phyloP scores from a whole-genome alignment of 2,329 filamentous ascomycete genomes.

The Fusarium neocosmosporiellum region DNA sequence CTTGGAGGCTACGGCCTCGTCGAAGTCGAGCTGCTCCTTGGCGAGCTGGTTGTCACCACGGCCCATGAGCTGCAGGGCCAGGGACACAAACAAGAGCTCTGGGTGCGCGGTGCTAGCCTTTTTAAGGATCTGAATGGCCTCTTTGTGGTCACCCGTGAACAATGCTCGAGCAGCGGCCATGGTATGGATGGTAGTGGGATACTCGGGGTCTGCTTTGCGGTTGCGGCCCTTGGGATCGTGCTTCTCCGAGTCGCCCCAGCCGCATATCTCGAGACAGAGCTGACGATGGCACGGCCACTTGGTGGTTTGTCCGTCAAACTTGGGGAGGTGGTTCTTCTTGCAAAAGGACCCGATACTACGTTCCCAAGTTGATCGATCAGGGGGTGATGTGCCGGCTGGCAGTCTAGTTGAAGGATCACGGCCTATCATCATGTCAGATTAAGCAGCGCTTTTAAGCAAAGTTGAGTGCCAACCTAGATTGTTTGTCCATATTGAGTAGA shows the following conservation, averaged over 20 bases:
- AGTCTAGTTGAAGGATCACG: slow-evolving; percentile 61
- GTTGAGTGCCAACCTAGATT: slow-evolving; percentile 66
- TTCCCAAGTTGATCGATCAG: slow-evolving; percentile 67
- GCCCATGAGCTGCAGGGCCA: slow-evolving; percentile 73
- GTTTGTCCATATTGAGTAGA: slow-evolving; percentile 78
- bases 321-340: slow-evolving; percentile 69
- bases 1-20: slow-evolving; percentile 69
- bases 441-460: background rate
- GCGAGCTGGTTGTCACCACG: slow-evolving; percentile 58
- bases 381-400: slow-evolving; percentile 55
- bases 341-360: slow-evolving; percentile 72
- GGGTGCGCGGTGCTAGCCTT: slow-evolving; percentile 71
- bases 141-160: slow-evolving; percentile 75
- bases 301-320: slow-evolving; percentile 72
- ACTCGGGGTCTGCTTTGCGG: slow-evolving; percentile 56
- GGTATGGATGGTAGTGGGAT: slow-evolving; percentile 70
- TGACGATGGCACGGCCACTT: slow-evolving; percentile 77
- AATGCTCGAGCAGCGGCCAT: slow-evolving; percentile 81
- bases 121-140: slow-evolving; percentile 77
- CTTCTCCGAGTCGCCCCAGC: slow-evolving; percentile 71
- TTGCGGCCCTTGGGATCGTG: slow-evolving; percentile 58
- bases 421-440: slow-evolving; percentile 51
- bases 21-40: slow-evolving; percentile 67
- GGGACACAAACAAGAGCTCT: slow-evolving; percentile 75
- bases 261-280: slow-evolving; percentile 79